phyloP scores from a whole-genome alignment of 768 basidiomycete species.

The Pisolithus tinctorius region DNA sequence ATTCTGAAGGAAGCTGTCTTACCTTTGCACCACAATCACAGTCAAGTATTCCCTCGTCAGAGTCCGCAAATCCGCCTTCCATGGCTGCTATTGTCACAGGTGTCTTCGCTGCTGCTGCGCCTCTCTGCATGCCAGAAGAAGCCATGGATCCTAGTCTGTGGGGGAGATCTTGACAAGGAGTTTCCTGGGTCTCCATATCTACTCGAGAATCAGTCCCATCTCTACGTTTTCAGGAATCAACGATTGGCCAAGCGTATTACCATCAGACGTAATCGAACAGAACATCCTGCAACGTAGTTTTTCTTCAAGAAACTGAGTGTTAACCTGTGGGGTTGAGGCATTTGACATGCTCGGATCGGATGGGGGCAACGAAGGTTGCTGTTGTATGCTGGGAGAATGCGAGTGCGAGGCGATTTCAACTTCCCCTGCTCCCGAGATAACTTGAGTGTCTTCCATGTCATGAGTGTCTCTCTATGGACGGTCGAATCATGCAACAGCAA shows the following conservation, averaged over 20 bases:
- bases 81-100: not conserved
- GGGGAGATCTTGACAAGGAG: constrained; percentile 6
- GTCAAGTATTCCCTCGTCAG: constrained; percentile 38
- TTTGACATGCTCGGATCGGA: constrained; percentile 19
- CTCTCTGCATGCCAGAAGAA: not conserved
- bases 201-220: not conserved
- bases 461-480: constrained; percentile 14
- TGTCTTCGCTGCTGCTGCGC: not conserved
- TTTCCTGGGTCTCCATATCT: constrained; percentile 30
- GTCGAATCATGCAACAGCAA: constrained; percentile 1
- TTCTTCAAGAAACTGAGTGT: constrained; percentile 36
- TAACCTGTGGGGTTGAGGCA: constrained; percentile 23
- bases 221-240: not conserved
- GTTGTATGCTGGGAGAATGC: constrained; percentile 7
- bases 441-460: constrained; percentile 47
- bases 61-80: constrained; percentile 5
- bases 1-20: constrained; percentile 9
- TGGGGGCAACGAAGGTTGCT: constrained; percentile 19
- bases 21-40: constrained; percentile 69
- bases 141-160: constrained; percentile 28
- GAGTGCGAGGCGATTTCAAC: constrained; percentile 20
- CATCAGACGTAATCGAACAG: constrained; percentile 22
- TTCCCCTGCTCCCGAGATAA: constrained; percentile 30
- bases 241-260: constrained; percentile 42
- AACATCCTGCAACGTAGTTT: constrained; percentile 14